Conservation (phyloP, 805 yeast genomes). For the Kregervanrija fluxuum region DNA sequence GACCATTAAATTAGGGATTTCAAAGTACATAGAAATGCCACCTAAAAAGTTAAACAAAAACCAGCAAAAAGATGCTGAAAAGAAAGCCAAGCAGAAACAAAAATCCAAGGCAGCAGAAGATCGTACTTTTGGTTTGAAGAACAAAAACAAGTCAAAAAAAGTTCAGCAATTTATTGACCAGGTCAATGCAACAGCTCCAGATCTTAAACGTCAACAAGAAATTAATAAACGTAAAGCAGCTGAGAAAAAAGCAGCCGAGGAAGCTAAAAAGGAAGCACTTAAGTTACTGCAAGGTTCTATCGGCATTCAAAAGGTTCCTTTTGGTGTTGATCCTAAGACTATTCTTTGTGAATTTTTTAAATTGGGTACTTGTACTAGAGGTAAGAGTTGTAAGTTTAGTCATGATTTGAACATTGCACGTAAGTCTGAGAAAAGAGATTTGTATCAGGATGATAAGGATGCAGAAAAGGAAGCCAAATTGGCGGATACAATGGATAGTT, state of each 20-base stretch:
- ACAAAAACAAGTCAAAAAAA: constrained; percentile 88
- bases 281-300: constrained; percentile 61
- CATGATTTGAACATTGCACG: constrained; percentile 84
- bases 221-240: constrained; percentile 67
- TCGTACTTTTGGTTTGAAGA: constrained; percentile 92
- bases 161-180: constrained; percentile 71
- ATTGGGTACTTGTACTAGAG: constrained; percentile 75
- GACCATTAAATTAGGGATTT: constrained; percentile 21
- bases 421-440: constrained; percentile 82
- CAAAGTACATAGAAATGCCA: constrained; percentile 6
- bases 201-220: constrained; percentile 37
- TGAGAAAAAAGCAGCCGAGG: constrained; percentile 85
- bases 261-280: constrained; percentile 81
- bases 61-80: constrained; percentile 44
- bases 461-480: constrained; percentile 43
- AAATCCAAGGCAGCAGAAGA: constrained; percentile 62
- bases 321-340: constrained; percentile 96
- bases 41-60: constrained; percentile 55
- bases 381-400: constrained; percentile 83
- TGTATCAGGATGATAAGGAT: constrained; percentile 81
- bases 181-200: constrained; percentile 55
- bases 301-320: constrained; percentile 79
- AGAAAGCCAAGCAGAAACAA: constrained; percentile 56
- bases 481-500: constrained; percentile 84
- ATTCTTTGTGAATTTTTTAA: constrained; percentile 87